These are phyloP conservation scores for Parathielavia appendiculata DNA, from an alignment of 495 filamentous ascomycete species.

Conservation along the genomic window DNA sequence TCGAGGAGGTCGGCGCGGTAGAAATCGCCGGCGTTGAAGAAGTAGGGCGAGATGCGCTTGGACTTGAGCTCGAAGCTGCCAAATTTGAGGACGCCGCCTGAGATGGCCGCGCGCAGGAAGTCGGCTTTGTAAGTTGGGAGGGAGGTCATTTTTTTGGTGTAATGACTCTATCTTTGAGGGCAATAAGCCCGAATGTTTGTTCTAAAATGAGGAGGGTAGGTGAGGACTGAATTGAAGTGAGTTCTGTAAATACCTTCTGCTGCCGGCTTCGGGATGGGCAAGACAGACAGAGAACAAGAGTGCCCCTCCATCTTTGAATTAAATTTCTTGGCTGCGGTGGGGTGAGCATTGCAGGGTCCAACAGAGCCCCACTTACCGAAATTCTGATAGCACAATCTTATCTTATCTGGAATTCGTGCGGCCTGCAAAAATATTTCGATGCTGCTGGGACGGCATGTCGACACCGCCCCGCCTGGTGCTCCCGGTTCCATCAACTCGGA, in stretches of 20 bases:
- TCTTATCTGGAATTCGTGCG: slow-evolving; percentile 27
- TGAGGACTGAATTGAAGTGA: background rate
- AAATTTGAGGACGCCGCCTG: slow-evolving; percentile 75
- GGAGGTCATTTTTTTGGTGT: slow-evolving; percentile 18
- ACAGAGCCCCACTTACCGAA: background rate
- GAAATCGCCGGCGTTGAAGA: slow-evolving; percentile 92
- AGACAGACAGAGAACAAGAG: background rate
- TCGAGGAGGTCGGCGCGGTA: slow-evolving; percentile 67
- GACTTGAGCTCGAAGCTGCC: slow-evolving; percentile 89
- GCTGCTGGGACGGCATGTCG: slow-evolving; percentile 16
- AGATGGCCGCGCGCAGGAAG: slow-evolving; percentile 68
- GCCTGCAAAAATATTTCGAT: slow-evolving; percentile 31
- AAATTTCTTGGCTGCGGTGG: slow-evolving; percentile 13
- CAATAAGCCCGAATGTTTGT: background rate
- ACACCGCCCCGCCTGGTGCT: slow-evolving; percentile 29
- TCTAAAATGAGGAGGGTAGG: background rate
- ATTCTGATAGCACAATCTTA: slow-evolving; percentile 21
- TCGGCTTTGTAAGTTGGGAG: slow-evolving; percentile 53
- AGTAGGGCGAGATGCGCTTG: slow-evolving; percentile 90
- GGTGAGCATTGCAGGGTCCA: background rate
- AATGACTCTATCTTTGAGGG: background rate
- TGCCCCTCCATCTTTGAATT: slow-evolving; percentile 15
- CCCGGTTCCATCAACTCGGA: slow-evolving; percentile 7
- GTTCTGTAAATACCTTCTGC: background rate
- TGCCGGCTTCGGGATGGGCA: background rate